phyloP scores from a whole-genome alignment of 2,329 filamentous ascomycete genomes.

The Penicillium sp. region DNA sequence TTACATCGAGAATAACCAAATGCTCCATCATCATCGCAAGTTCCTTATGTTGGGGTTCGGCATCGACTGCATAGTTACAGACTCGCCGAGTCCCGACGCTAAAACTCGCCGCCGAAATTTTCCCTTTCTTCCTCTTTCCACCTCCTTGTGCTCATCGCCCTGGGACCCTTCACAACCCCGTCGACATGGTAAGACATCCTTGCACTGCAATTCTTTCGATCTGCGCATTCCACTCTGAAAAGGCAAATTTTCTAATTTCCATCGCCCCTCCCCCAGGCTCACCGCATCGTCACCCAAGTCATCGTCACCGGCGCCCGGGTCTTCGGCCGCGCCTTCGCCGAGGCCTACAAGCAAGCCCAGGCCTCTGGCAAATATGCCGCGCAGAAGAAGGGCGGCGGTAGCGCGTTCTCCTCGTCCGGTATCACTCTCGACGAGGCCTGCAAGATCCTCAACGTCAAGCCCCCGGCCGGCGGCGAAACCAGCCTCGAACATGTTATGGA shows the following conservation, averaged over 20 bases:
- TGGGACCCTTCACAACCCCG: constrained; percentile 13
- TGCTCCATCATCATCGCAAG: background rate
- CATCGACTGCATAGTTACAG: constrained; percentile 15
- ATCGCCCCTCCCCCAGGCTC: constrained; percentile 62
- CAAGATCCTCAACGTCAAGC: constrained; percentile 94
- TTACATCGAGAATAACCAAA: background rate
- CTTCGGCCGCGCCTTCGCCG: constrained; percentile 86
- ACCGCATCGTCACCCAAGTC: constrained; percentile 92
- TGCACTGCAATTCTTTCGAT: background rate
- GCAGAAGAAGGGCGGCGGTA: constrained; percentile 63
- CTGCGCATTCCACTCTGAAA: background rate
- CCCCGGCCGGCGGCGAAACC: constrained; percentile 74
- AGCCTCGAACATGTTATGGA: constrained; percentile 79
- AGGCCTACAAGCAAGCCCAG: constrained; percentile 93
- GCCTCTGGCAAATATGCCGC: constrained; percentile 81
- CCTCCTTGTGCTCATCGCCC: constrained; percentile 22
- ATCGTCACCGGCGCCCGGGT: constrained; percentile 88
- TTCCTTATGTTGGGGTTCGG: background rate
- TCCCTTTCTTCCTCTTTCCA: constrained; percentile 28
- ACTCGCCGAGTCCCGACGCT: constrained; percentile 25
- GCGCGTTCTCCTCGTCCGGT: constrained; percentile 62
- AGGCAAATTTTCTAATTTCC: constrained; percentile 8
- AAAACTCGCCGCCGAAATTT: constrained; percentile 31
- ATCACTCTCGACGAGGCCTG: constrained; percentile 95
- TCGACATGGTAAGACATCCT: constrained; percentile 29